These are phyloP conservation scores for Monosporozyma aquatica DNA, from an alignment of 805 yeast genomes.

Conservation along the genomic window DNA sequence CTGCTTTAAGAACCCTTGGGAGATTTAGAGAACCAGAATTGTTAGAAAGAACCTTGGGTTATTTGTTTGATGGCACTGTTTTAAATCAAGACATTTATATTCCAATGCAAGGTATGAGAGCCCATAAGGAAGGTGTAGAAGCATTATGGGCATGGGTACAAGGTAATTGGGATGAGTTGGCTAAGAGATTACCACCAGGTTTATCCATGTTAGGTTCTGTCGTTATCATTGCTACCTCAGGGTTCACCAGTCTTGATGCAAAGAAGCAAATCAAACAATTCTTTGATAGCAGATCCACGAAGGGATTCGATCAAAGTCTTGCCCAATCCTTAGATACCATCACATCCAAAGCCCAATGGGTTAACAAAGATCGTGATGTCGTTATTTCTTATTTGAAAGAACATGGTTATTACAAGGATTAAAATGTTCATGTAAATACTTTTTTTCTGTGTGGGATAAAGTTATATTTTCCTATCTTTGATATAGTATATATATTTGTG, in stretches of 20 bases:
- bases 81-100: slow-evolving; percentile 68
- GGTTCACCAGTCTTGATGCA: slow-evolving; percentile 49
- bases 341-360: slow-evolving; percentile 49
- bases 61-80: slow-evolving; percentile 48
- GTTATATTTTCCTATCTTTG: no score
- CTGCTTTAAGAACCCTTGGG: slow-evolving; percentile 66
- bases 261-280: slow-evolving; percentile 42
- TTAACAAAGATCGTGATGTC: slow-evolving; percentile 42
- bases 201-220: slow-evolving; percentile 71
- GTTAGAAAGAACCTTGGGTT: slow-evolving; percentile 46
- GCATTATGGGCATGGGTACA: slow-evolving; percentile 67
- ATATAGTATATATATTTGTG: no score
- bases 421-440: neutral
- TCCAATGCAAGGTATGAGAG: slow-evolving; percentile 67
- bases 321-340: slow-evolving; percentile 58
- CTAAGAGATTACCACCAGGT: slow-evolving; percentile 67
- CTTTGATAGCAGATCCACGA: slow-evolving; percentile 46
- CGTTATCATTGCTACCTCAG: slow-evolving; percentile 50
- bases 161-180: slow-evolving; percentile 61
- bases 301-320: slow-evolving; percentile 55
- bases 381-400: slow-evolving; percentile 43
- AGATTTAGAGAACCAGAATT: slow-evolving; percentile 44
- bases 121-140: slow-evolving; percentile 55
- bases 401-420: slow-evolving; percentile 4
- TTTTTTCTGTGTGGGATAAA: no score